Evolutionary conservation across 179 eudicot genomes (phyloP).

Genomic region (Beta macrorhiza): DNA sequence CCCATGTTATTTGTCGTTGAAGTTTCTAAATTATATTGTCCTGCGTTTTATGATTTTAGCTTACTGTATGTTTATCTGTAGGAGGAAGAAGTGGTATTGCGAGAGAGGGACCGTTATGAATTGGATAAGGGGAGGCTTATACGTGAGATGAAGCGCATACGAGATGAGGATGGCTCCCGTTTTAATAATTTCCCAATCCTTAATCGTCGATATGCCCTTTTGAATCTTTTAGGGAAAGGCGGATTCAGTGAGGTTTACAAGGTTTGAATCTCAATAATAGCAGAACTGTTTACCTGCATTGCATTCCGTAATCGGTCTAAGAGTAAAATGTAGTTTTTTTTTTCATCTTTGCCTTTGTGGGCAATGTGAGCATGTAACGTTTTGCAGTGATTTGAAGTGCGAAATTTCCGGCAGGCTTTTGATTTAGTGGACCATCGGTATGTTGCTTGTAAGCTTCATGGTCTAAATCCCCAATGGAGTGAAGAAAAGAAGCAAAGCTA

Average conservation of each 20-base stretch:
- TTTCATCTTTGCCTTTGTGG: constrained; percentile 35
- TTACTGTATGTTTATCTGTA: constrained; percentile 28
- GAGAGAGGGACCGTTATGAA: constrained; percentile 94
- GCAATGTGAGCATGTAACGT: constrained; percentile 34
- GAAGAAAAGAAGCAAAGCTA: constrained; percentile 99
- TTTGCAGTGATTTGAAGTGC: constrained; percentile 47
- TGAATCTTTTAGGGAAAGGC: constrained; percentile 96
- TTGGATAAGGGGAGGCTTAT: constrained; percentile 92
- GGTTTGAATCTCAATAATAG: constrained; percentile 42
- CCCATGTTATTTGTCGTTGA: not conserved
- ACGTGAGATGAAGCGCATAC: constrained; percentile 98
- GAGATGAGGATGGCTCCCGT: constrained; percentile 98
- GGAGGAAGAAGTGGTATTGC: constrained; percentile 83
- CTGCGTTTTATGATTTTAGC: constrained; percentile 2
- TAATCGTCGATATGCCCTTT: constrained; percentile 88
- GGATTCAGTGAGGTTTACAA: constrained; percentile 98
- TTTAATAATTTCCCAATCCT: constrained; percentile 85
- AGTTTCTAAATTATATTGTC: constrained; percentile 12
- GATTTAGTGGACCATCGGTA: constrained; percentile 97
- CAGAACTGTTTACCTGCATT: not conserved
- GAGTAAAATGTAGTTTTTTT: constrained; percentile 5
- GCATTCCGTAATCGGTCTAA: constrained; percentile 8
- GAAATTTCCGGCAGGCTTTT: constrained; percentile 71
- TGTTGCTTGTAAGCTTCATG: constrained; percentile 99
- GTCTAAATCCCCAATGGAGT: constrained; percentile 94